Evolutionary conservation across 2,329 filamentous ascomycete genomes (phyloP), one percentile per base, ranked within the genome.

Genomic region (Cytospora mali): DNA sequence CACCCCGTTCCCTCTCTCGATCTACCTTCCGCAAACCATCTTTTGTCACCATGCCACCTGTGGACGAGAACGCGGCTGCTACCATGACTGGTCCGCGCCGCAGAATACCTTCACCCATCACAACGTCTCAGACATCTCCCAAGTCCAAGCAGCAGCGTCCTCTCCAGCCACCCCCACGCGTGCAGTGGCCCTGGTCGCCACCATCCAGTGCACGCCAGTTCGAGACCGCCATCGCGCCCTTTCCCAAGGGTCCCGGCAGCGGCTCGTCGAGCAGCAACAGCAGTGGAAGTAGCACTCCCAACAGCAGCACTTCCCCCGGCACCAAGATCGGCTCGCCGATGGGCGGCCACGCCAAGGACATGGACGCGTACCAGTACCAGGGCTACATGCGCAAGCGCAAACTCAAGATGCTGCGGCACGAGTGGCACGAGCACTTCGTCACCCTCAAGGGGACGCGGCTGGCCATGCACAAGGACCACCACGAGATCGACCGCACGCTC

Each of bases 361-460:
- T 74, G 56, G 78, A 81, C 58, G 85, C 86, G 62, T 77, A 89
- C 66, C 85, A 86, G 35, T 91, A 93, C 75, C 86, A 91, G 55
- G 95, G 95, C 1, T 93, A 88, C 76, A 96, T 99, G 87, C 93
- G 92, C 82, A 97, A 96, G 82, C 91, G 94, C 72, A 92, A 92
- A 79, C 96, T 90, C 35, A 88, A 88, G 71, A 88, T 97, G 80
- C 85, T 97, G 65, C 91, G 92, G 50, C 91, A 96, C 75, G 93
- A 97, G 78, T 97, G 93, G 93, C 87, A 93, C 71, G 91, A 96
- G 74, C 89, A 92, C 69, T 95, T 94, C 79, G 96, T 95, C 75
- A 92, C 91, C 28, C 88, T 97, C 66, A 88, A 88, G 70, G 89
- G 89, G 63, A 91, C 88, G 28, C 84, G 86, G 29, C 82, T 92